Base-by-base conservation (phyloP, 805 yeast genomes). In the Nadsonia fulvescens region DNA sequence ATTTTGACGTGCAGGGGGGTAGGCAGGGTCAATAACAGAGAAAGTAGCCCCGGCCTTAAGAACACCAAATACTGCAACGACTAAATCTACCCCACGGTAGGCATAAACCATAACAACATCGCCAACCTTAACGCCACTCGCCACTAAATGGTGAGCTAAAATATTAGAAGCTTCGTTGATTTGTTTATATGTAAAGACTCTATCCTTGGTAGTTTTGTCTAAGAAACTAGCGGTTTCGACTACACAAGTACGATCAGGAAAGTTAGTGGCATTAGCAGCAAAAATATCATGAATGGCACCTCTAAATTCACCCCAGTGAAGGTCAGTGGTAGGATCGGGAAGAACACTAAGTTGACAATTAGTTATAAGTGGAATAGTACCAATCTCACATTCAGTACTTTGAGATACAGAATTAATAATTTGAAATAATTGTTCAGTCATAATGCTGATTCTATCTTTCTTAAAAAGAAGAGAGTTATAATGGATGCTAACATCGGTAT, bases 101-200 rank as follows among this genome's bases (percentile, higher is more conserved):
- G 98, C 94, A 47, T 89, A 89, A 39, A 91, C 83, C 92, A 83
- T 83, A 10, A 89, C 96, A 10, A 89, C 81, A 48, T 89, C 96
- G 30, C 96, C 98, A 43, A 76, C 62, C 36, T 66, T 58, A 41
- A 89, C 74, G 8, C 96, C 96, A 5, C 73, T 67, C 14, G 63
- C 54, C 31, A 78, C 71, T 40, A 89, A 61, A 43, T 79, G 76
- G 52, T 89, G 86, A 18, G 93, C 96, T 10, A 89, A 83, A 15
- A 82, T 63, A 43, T 91, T 89, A 8, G 95, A 81, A 2, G 95
- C 86, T 48, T 79, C 76, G 49, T 89, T 71, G 42, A 89, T 86
- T 47, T 86, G 94, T 41, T 58, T 59, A 49, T 89, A 89, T 18
- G 76, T 69, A 58, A 86, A 89, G 10, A 66, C 53, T 35, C 95